Base-by-base conservation (phyloP, 2,329 filamentous ascomycete species). In the Ceratocystiopsis sp. region DNA sequence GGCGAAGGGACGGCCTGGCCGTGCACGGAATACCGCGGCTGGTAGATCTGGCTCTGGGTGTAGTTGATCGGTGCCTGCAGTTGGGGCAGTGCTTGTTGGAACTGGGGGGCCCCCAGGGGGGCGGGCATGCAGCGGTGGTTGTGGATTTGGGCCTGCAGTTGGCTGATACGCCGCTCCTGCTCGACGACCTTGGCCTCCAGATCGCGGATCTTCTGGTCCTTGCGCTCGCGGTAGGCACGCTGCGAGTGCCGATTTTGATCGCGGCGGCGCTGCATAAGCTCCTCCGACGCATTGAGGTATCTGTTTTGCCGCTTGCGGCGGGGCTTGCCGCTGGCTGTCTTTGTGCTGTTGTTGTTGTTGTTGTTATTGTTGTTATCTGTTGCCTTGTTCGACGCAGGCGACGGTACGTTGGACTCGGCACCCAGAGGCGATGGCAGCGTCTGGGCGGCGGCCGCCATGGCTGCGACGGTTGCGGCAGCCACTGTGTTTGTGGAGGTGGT, bases 171-270 rank as follows among this genome's bases (percentile, higher is more conserved):
- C 25, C 25, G 33, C 11, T 34, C 13, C 13, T 34, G 59, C 16
- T 70, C 66, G 39, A 57, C 58, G 32, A 79, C 66, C 51, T 74
- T 66, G 34, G 62, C 54, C 55, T 79, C 75, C 17, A 80, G 67
- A 50, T 79, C 75, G 47, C 70, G 69, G 52, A 78, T 77, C 48
- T 76, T 69, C 55, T 78, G 74, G 53, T 80, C 73, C 52, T 77
- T 78, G 42, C 73, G 65, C 54, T 78, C 72, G 40, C 73, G 64
- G 53, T 76, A 77, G 1, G 72, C 73, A 45, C 73, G 61, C 54
- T 77, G 73, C 3, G 73, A 75, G 35, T 72, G 72, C 43, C 72
- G 66, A 50, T 76, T 76, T 51, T 76, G 73, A 38, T 71, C 72
- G 53, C 72, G 63, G 46, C 73, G 67, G 39, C 71, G 66, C 69